Percentiles rank a stretch among this genome's conserved stretches.
Evolutionary conservation across 257 asterid species (phyloP).

Genomic region (Solanum sitiens): DNA sequence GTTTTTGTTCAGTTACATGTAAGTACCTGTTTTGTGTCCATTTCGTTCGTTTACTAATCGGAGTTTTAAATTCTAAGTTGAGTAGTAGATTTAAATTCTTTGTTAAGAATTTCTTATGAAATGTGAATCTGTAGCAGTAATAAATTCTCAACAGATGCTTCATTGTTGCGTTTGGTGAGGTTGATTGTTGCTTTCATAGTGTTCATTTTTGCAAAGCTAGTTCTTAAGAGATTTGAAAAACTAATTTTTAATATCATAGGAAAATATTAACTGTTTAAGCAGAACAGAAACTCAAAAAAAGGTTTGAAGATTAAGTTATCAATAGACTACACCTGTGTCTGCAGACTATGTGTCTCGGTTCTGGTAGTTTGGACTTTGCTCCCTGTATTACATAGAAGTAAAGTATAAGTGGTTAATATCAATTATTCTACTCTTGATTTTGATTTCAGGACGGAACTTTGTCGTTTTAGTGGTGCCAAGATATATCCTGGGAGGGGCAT

Average conservation of each 20-base stretch:
- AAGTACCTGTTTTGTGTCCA: background rate
- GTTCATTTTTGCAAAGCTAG: background rate
- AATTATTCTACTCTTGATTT: background rate
- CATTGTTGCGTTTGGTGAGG: background rate
- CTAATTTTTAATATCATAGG: background rate
- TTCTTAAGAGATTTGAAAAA: background rate
- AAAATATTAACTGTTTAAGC: background rate
- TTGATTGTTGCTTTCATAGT: background rate
- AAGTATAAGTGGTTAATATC: background rate
- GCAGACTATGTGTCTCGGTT: background rate
- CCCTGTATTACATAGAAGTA: background rate
- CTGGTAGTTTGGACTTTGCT: background rate
- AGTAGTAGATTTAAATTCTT: background rate
- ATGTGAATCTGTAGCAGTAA: background rate
- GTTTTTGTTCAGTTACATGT: background rate
- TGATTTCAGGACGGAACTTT: conserved; percentile 63
- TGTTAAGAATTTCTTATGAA: background rate
- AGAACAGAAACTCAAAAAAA: background rate
- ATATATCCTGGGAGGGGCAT: conserved; percentile 82
- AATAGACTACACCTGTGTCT: too few relatives aligned
- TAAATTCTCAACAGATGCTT: background rate
- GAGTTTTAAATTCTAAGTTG: background rate
- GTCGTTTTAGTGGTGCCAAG: conserved; percentile 76
- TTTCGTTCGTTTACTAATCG: background rate
- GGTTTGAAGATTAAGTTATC: background rate